Evolutionary conservation across 345 rosid genomes (phyloP).

Genomic region (Murraya paniculata): DNA sequence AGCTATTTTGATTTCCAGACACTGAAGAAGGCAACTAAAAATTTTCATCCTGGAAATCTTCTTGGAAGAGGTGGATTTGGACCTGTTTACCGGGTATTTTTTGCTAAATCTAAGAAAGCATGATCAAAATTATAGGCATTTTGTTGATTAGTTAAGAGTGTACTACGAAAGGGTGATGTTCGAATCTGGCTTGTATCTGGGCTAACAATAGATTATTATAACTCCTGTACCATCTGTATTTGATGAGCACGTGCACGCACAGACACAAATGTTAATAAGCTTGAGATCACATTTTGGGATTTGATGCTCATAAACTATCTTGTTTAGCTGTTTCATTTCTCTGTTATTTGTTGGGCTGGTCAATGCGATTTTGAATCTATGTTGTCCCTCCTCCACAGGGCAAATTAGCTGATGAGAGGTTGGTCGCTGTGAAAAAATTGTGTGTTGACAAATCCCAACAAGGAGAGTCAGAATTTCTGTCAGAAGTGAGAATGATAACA

Average conservation of each 20-base stretch:
- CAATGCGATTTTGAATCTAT: not conserved
- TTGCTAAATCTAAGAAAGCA: not conserved
- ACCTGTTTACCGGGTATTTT: constrained; percentile 54
- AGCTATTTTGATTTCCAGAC: constrained; percentile 49
- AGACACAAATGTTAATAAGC: not conserved
- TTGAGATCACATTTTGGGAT: not conserved
- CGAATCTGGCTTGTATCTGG: not conserved
- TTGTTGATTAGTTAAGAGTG: not conserved
- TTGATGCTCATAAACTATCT: not conserved
- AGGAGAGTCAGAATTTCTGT: constrained; percentile 63
- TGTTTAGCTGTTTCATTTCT: not conserved
- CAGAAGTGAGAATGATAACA: constrained; percentile 74
- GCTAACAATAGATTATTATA: not conserved
- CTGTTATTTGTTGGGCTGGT: not conserved
- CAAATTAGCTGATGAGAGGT: constrained; percentile 46
- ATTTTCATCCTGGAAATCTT: constrained; percentile 48
- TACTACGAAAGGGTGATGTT: not conserved
- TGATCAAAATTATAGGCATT: not conserved
- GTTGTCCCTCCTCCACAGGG: constrained; percentile 34
- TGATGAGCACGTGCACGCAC: too few relatives aligned
- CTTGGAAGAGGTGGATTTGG: constrained; percentile 72
- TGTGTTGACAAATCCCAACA: constrained; percentile 57
- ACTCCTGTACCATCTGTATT: too few relatives aligned
- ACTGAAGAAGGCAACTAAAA: constrained; percentile 60
- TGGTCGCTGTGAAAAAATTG: constrained; percentile 52